Percentiles rank a stretch among this genome's conserved stretches.
Evolutionary conservation across 495 filamentous ascomycete species (phyloP).

Genomic region (Talaromyces adpressus): DNA sequence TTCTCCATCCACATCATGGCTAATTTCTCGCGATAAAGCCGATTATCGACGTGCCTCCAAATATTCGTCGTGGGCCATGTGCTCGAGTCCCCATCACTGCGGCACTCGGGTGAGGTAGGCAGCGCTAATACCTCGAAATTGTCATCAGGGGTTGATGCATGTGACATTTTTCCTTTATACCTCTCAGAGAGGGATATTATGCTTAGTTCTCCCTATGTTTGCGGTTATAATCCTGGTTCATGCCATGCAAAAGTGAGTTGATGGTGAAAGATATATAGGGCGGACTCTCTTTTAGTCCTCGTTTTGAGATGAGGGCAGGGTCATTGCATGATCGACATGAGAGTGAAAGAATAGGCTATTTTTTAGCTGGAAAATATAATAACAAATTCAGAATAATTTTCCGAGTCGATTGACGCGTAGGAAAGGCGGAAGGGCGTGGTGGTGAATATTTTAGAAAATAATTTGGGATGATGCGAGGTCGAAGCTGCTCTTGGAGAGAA

Average conservation of each 20-base stretch:
- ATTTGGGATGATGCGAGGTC: not conserved
- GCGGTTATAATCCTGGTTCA: not conserved
- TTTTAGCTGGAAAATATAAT: not conserved
- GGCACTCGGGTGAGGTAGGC: constrained; percentile 18
- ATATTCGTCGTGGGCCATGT: constrained; percentile 24
- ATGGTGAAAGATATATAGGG: not conserved
- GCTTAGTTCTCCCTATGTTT: not conserved
- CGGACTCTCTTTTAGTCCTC: not conserved
- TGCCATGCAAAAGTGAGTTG: not conserved
- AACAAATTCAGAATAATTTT: not conserved
- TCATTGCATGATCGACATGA: not conserved
- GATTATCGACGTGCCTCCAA: constrained; percentile 16
- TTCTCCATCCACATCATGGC: constrained; percentile 32
- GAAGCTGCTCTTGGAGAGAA: too few species aligned
- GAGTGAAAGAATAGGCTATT: not conserved
- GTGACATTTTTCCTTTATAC: not conserved
- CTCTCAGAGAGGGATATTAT: not conserved
- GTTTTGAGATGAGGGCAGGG: not conserved
- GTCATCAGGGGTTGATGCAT: constrained; percentile 5
- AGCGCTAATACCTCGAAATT: constrained; percentile 20
- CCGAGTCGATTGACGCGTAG: not conserved
- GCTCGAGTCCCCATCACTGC: constrained; percentile 26
- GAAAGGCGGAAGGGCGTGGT: not conserved
- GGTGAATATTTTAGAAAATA: not conserved
- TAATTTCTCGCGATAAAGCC: constrained; percentile 22